Evolutionary conservation across 2,329 filamentous ascomycete genomes (phyloP), one percentile per base, ranked within the genome.

Genomic region (Botrytis deweyae): DNA sequence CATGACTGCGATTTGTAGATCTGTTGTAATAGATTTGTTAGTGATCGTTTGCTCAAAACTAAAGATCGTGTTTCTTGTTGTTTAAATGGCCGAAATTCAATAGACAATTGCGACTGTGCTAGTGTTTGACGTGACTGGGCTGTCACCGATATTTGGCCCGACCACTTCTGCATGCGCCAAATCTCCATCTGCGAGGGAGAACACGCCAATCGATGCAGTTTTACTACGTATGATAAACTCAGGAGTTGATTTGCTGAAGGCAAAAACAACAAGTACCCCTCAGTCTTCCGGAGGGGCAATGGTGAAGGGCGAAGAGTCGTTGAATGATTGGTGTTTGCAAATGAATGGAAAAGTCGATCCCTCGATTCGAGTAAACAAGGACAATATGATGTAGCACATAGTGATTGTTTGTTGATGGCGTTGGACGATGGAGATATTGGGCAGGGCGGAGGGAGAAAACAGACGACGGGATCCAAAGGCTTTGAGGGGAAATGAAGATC

Each of bases 1-100:
- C 95, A 98, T 98, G 88, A 88, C 95, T 88, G 84, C 86, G 84
- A 80, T 74, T 68, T 69, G 70, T 52, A 36, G 33, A 75, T 78
- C 77, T 78, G 70, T 69, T 22, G 59, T n/a, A 38, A 42, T 36
- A 52, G 44, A 55, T 18, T 36, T 49, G 68, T 74, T 74, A 76
- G 74, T 72, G 29, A 59, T 62, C 49, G 72, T 44, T 67, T 46
- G 72, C 22, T 65, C 36, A 59, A 59, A 64, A 18, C 67, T 59
- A 59, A 64, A 44, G 42, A n/a, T 44, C 29, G 7, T 20, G 36
- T 59, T 58, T 40, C 36, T 42, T 29, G 29, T 55, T 46, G 36
- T 52, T 18, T 40, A n/a, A 38, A 55, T 65, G 44, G 33, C n/a
- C n/a, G 44, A 38, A 72, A 72, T 52, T 3, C 22, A 49, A 40